A percentile compares a stretch with the other conserved stretches of the same genome.
These are phyloP conservation scores for Vaccinium myrtillus DNA, from an alignment of 148 eudicot species.

Conservation along the genomic window DNA sequence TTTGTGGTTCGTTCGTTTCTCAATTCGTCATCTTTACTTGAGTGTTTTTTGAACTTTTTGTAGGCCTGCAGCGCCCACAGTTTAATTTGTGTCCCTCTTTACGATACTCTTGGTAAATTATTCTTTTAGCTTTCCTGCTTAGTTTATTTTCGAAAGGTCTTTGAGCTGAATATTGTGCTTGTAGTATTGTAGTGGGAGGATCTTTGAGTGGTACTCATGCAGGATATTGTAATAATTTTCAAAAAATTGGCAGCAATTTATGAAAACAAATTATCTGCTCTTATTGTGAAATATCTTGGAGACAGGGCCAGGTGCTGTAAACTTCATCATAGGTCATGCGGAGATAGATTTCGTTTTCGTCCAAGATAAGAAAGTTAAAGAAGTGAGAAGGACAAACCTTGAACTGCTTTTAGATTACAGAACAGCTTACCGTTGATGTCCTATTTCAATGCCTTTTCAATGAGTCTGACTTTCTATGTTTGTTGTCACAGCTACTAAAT, in stretches of 20 bases:
- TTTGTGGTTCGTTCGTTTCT: background rate
- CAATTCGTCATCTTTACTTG: background rate
- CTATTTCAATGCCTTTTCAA: background rate
- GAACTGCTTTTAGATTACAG: slow-evolving; percentile 2
- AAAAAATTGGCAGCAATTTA: background rate
- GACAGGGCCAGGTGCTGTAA: slow-evolving; percentile 76
- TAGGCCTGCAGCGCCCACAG: slow-evolving; percentile 93
- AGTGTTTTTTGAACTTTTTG: slow-evolving; percentile 15
- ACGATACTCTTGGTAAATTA: slow-evolving; percentile 86
- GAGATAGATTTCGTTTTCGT: slow-evolving; percentile 86
- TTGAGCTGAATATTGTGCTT: background rate
- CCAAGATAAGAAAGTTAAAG: slow-evolving; percentile 66
- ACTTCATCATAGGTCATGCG: slow-evolving; percentile 84
- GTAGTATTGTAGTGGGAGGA: background rate
- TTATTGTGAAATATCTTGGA: slow-evolving; percentile 1
- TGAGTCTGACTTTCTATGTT: slow-evolving; percentile 1
- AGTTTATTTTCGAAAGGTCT: background rate
- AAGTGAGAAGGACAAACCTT: slow-evolving; percentile 46
- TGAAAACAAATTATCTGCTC: slow-evolving; percentile 8
- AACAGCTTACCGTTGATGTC: background rate
- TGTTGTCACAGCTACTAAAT: slow-evolving; percentile 39
- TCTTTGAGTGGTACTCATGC: background rate
- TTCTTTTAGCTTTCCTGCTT: background rate
- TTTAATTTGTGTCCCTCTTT: slow-evolving; percentile 92
- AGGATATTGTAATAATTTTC: background rate